Base-by-base conservation (phyloP, 2,329 filamentous ascomycete species). In the Colletotrichum sp. region DNA sequence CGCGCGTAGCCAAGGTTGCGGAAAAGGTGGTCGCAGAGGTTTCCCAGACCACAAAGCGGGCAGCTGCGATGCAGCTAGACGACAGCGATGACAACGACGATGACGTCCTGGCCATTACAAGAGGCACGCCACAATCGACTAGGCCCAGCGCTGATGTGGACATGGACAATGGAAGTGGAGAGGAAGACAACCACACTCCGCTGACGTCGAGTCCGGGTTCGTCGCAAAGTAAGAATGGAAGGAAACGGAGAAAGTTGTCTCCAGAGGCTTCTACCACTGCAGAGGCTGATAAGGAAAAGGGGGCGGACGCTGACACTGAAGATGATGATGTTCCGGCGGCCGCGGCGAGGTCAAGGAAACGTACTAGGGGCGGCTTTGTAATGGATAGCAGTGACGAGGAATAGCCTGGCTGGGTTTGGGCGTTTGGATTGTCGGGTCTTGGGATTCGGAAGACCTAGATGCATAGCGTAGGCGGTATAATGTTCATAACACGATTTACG, bases 341-440 rank as follows among this genome's bases (percentile, higher is more conserved):
- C 0, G 83, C 78, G 78, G 72, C 83, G 9, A 85, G 86, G 73
- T 79, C 81, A 78, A 85, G 89, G 72, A 84, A 85, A 2, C 85
- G 89, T 76, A 84, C 87, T 5, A 86, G 87, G 68, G 87, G 88
- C 21, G 91, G 91, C 0, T 92, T 93, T 77, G 82, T 92, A 61
- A 79, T 91, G 43, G 90, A 92, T 79, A 92, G 90, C 76, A 91
- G 91, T 80, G 91, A 93, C 64, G 90, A 91, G 77, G 88, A 90
- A 69, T 82, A 80, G 73, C 71, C 55, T 28, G 13, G 16, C 18
- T 26, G 26, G 58, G 10, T 36, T 65, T 24, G 16, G 73, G 73
- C 70, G 73, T 75, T 69, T 58, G 26, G 38, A 28, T 12, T 28
- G 26, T 34, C 5, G 52, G 48, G 28, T 58, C 15, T 24, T 10